phyloP scores from a whole-genome alignment of 1,139 yeast species.

The Blastobotrys buckinghamii region DNA sequence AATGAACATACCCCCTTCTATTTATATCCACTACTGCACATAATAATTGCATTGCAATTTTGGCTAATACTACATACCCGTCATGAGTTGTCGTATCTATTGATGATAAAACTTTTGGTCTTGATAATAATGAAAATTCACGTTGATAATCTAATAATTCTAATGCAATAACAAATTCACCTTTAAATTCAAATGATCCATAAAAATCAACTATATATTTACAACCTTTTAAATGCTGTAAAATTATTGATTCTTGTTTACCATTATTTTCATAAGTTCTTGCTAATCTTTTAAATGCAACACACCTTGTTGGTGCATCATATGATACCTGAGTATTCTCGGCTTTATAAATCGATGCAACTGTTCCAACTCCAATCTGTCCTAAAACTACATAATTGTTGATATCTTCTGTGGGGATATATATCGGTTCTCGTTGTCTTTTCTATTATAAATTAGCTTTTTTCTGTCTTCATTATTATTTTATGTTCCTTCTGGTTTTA shows the following conservation, averaged over 20 bases:
- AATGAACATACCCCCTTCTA: conserved; percentile 56
- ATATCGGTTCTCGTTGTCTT: background rate
- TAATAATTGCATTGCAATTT: conserved; percentile 23
- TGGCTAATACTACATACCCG: conserved; percentile 18
- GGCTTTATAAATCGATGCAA: conserved; percentile 17
- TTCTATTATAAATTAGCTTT: background rate
- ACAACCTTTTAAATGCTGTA: conserved; percentile 10
- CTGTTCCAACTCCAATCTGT: conserved; percentile 17
- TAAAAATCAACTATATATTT: conserved; percentile 13
- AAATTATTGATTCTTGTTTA: conserved; percentile 17
- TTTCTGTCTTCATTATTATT: too few species aligned
- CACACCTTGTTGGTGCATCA: conserved; percentile 16
- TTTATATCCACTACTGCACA: conserved; percentile 32
- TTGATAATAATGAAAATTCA: conserved; percentile 9
- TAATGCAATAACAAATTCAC: conserved; percentile 16
- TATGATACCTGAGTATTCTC: conserved; percentile 14
- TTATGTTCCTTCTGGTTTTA: too few species aligned
- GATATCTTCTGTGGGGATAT: conserved; percentile 9
- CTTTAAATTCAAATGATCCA: conserved; percentile 17
- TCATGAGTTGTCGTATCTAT: background rate
- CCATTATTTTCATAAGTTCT: conserved; percentile 15
- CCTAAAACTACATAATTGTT: conserved; percentile 12
- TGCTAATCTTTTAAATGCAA: conserved; percentile 20
- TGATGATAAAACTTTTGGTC: background rate
- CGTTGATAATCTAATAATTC: conserved; percentile 19